Evolutionary conservation across 208 protist species (phyloP).

Genomic region (Polymyxa betae): DNA sequence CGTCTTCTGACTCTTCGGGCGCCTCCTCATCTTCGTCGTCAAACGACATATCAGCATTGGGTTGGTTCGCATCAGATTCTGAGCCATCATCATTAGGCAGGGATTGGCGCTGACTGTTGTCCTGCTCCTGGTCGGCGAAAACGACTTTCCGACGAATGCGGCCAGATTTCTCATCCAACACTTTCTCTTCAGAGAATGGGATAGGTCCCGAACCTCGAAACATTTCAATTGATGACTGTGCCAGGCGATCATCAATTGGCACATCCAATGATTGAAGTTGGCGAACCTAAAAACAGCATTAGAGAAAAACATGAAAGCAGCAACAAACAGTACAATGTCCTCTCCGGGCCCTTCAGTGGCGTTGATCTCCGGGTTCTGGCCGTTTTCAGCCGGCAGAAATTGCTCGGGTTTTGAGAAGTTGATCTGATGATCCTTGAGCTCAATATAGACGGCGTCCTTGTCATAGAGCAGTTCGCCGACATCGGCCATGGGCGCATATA

Average conservation of each 20-base stretch:
- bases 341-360: not conserved
- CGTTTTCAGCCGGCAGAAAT: not conserved
- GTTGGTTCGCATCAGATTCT: not conserved
- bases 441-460: constrained; percentile 95
- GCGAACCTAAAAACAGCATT: not conserved
- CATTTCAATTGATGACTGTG: constrained; percentile 6
- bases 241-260: constrained; percentile 37
- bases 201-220: not conserved
- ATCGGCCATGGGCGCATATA: constrained; percentile 97
- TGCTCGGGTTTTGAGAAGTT: constrained; percentile 50
- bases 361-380: not conserved
- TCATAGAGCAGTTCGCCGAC: constrained; percentile 97
- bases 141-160: not conserved
- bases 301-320: not conserved
- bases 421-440: constrained; percentile 71
- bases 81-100: too few species aligned
- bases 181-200: not conserved
- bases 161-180: not conserved
- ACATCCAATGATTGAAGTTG: not conserved
- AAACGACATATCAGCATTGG: not conserved
- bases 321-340: constrained; percentile 39
- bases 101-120: too few species aligned
- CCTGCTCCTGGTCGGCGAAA: not conserved
- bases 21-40: not conserved
- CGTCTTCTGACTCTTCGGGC: not conserved